phyloP scores from a whole-genome alignment of 192 early-diverging fungal genomes.

The Globomyces pollinis-pini region DNA sequence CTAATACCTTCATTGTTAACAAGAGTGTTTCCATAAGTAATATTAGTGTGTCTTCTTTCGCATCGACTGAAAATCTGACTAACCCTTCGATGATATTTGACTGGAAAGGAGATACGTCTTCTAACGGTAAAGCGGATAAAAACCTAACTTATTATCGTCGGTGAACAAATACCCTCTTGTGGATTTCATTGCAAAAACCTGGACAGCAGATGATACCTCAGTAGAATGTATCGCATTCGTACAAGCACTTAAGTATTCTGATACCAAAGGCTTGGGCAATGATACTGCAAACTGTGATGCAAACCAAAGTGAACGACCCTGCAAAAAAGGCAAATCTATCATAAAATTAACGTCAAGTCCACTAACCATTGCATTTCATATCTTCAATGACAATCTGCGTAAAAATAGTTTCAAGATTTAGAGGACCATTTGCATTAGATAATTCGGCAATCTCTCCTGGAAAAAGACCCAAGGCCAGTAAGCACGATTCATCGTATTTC shows the following conservation, averaged over 20 bases:
- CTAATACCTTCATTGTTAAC: constrained; percentile 58
- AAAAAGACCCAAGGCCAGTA: constrained; percentile 67
- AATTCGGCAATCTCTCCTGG: constrained; percentile 41
- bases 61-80: constrained; percentile 1
- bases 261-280: constrained; percentile 56
- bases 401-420: constrained; percentile 48
- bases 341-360: background rate
- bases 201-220: constrained; percentile 50
- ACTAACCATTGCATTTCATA: constrained; percentile 36
- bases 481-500: constrained; percentile 77
- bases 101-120: background rate
- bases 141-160: background rate
- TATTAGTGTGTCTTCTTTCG: constrained; percentile 59
- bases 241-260: constrained; percentile 70
- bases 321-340: constrained; percentile 67
- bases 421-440: background rate
- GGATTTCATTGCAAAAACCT: constrained; percentile 63
- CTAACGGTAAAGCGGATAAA: background rate
- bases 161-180: constrained; percentile 43
- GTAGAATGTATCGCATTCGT: constrained; percentile 54
- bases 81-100: background rate
- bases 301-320: constrained; percentile 87
- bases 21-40: constrained; percentile 62
- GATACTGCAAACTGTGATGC: constrained; percentile 68
- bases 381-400: constrained; percentile 72